Conservation (phyloP, 768 basidiomycete genomes). For the Podaxis sp. region DNA sequence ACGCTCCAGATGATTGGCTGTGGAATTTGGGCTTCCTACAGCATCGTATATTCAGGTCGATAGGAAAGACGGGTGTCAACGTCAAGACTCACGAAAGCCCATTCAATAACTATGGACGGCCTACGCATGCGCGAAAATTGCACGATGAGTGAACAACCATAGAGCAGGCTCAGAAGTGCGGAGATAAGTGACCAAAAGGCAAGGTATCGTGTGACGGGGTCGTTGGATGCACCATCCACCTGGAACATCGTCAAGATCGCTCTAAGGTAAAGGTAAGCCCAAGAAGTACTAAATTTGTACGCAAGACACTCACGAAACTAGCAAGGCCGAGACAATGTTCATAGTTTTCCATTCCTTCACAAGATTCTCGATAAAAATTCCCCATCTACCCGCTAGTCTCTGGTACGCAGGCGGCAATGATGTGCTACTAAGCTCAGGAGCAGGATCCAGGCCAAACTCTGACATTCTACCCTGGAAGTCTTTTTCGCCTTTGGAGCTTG, state of each 20-base stretch:
- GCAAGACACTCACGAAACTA: conserved; percentile 24
- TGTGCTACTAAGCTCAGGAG: conserved; percentile 5
- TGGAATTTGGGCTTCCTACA: conserved; percentile 47
- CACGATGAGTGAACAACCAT: conserved; percentile 60
- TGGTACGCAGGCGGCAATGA: conserved; percentile 19
- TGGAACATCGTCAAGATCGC: conserved; percentile 33
- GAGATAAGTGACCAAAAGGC: conserved; percentile 56
- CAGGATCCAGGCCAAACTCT: background rate
- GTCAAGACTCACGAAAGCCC: conserved; percentile 46
- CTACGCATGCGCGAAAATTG: conserved; percentile 64
- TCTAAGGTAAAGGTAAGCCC: conserved; percentile 15
- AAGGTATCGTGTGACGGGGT: conserved; percentile 53
- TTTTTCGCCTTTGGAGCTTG: conserved; percentile 11
- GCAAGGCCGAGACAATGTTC: conserved; percentile 29
- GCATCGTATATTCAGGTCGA: background rate
- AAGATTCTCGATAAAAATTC: conserved; percentile 27
- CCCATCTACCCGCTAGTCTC: conserved; percentile 23
- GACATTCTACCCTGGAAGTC: background rate
- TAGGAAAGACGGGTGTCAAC: background rate
- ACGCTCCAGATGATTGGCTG: conserved; percentile 50
- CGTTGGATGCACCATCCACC: conserved; percentile 36
- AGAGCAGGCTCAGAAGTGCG: conserved; percentile 60
- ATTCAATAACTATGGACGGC: conserved; percentile 58
- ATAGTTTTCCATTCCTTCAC: conserved; percentile 30
- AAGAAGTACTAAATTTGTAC: background rate